phyloP scores from a whole-genome alignment of 2,329 filamentous ascomycete genomes.

The Scorias spongiosa region DNA sequence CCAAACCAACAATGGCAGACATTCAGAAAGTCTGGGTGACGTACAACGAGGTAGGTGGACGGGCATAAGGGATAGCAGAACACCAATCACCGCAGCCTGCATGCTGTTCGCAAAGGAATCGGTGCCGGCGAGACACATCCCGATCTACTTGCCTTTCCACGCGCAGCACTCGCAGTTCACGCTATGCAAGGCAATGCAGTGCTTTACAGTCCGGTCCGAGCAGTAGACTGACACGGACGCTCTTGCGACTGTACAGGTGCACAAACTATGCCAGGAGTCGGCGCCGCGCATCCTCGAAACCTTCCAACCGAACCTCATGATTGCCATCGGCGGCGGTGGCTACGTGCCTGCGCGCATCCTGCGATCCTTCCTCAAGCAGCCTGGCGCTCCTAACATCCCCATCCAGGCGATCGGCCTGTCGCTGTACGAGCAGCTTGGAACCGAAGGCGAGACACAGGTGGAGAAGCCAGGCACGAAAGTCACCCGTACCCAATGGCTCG shows the following conservation, averaged over 20 bases:
- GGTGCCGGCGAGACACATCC: no score
- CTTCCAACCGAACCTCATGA: constrained; percentile 90
- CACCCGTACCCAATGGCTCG: constrained; percentile 95
- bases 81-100: no score
- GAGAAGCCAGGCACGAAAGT: constrained; percentile 85
- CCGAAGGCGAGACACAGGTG: constrained; percentile 28
- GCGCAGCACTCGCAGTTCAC: no score
- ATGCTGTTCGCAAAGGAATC: no score
- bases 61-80: background rate
- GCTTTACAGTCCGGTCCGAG: background rate
- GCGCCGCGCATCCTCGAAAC: constrained; percentile 67
- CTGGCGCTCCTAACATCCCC: constrained; percentile 81
- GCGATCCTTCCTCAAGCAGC: constrained; percentile 89
- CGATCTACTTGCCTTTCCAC: no score
- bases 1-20: background rate
- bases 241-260: constrained; percentile 47
- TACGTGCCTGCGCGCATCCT: constrained; percentile 96
- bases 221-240: background rate
- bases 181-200: background rate
- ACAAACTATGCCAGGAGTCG: constrained; percentile 87
- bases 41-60: constrained; percentile 64
- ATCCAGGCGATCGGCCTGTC: constrained; percentile 98
- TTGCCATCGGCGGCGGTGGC: constrained; percentile 93
- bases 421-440: constrained; percentile 73
- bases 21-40: constrained; percentile 75